Percentiles rank a stretch among this genome's conserved stretches.
These are phyloP conservation scores for Talaromyces wortmannii DNA, from an alignment of 495 filamentous ascomycete genomes.

Conservation along the genomic window DNA sequence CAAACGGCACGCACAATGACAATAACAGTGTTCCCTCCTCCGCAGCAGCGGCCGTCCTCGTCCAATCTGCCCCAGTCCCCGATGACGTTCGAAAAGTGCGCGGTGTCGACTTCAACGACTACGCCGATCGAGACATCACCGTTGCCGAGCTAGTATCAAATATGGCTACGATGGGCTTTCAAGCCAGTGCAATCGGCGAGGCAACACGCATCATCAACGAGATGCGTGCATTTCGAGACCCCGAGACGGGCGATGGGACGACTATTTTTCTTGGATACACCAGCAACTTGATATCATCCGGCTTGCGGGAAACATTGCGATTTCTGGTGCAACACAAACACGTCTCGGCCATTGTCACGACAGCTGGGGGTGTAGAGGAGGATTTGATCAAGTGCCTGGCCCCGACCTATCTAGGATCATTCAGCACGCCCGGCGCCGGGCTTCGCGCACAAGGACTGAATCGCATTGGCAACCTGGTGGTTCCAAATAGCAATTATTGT, in stretches of 20 bases:
- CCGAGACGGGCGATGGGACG: conserved; percentile 63
- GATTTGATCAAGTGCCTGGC: conserved; percentile 97
- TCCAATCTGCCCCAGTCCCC: conserved; percentile 78
- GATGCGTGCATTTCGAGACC: conserved; percentile 80
- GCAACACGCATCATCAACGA: conserved; percentile 83
- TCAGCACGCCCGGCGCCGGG: conserved; percentile 63
- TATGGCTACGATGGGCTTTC: conserved; percentile 86
- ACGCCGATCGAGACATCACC: conserved; percentile 65
- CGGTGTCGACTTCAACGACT: conserved; percentile 86
- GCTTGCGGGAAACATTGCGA: conserved; percentile 81
- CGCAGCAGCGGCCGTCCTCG: conserved; percentile 80
- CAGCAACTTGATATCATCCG: conserved; percentile 93
- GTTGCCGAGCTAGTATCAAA: conserved; percentile 76
- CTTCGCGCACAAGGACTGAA: conserved; percentile 82
- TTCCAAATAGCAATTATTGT: conserved; percentile 95
- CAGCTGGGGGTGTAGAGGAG: conserved; percentile 95
- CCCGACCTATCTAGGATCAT: conserved; percentile 85
- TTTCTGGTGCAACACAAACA: conserved; percentile 89
- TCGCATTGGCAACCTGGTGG: conserved; percentile 91
- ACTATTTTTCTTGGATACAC: conserved; percentile 98
- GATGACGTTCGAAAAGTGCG: conserved; percentile 62
- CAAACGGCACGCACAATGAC: neutral
- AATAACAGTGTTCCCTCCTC: conserved; percentile 42
- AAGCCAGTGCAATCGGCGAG: conserved; percentile 78
- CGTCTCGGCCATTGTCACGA: conserved; percentile 87